These are phyloP conservation scores for Ehretia macrophylla DNA, from an alignment of 257 asterid genomes.

Conservation along the genomic window DNA sequence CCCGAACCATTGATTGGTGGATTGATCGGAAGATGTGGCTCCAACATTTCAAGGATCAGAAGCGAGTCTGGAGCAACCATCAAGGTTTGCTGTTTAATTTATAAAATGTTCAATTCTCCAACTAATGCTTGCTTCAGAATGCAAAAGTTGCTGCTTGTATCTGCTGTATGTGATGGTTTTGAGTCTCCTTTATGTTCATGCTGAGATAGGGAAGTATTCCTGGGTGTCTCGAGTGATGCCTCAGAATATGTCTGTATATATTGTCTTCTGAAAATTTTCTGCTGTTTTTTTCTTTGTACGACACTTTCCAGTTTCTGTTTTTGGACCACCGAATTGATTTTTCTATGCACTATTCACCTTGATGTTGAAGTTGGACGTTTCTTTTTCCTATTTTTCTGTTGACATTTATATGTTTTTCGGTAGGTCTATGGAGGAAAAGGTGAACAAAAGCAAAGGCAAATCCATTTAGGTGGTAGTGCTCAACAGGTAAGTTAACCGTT, in stretches of 20 bases:
- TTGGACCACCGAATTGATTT: background rate
- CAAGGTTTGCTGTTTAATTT: slow-evolving; percentile 43
- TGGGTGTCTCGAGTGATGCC: too few relatives aligned
- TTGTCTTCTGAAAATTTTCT: too few relatives aligned
- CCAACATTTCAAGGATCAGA: slow-evolving; percentile 92
- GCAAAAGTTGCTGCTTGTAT: background rate
- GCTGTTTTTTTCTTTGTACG: too few relatives aligned
- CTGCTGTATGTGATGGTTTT: background rate
- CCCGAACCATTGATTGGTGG: slow-evolving; percentile 96
- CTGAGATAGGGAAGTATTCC: too few relatives aligned
- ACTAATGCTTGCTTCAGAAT: background rate
- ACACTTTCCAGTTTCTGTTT: background rate
- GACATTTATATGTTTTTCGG: slow-evolving; percentile 12
- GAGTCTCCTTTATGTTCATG: background rate
- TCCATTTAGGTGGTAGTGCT: slow-evolving; percentile 76
- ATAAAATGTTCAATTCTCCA: background rate
- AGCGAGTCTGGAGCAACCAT: slow-evolving; percentile 89
- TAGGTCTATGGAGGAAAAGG: slow-evolving; percentile 94
- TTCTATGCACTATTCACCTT: background rate
- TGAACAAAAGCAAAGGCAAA: slow-evolving; percentile 84
- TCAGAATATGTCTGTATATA: too few relatives aligned
- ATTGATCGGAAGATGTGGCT: slow-evolving; percentile 92
- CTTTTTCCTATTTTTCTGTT: background rate
- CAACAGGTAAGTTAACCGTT: slow-evolving; percentile 56
- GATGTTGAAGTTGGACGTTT: background rate